Evolutionary conservation across 305 asterid genomes (phyloP).

Genomic region (Striga hermonthica): DNA sequence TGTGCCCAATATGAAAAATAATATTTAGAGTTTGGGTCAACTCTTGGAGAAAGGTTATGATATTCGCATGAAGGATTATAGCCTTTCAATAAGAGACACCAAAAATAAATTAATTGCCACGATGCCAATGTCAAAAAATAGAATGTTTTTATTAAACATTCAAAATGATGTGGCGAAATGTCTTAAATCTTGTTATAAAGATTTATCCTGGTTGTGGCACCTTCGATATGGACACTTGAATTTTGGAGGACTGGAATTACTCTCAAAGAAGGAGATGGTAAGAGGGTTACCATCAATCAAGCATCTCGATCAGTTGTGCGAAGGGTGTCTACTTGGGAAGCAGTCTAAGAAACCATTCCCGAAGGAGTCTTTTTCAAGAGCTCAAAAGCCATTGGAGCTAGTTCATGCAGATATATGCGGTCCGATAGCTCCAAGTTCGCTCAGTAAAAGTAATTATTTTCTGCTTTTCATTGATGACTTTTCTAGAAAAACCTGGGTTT

Average conservation of each 20-base stretch:
- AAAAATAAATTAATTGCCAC: no score
- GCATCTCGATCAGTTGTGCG: neutral
- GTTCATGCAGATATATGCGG: slow-evolving; percentile 27
- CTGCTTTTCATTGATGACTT: slow-evolving; percentile 23
- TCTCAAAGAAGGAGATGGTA: slow-evolving; percentile 17
- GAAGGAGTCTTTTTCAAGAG: no score
- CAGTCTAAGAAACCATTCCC: slow-evolving; percentile 13
- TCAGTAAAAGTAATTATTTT: slow-evolving; percentile 8
- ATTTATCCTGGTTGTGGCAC: neutral
- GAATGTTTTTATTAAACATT: no score
- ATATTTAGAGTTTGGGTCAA: no score
- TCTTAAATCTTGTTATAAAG: neutral
- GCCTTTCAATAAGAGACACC: no score
- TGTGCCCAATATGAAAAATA: no score
- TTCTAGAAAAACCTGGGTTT: slow-evolving; percentile 14
- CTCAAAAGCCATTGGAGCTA: neutral
- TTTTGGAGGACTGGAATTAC: neutral
- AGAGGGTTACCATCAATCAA: neutral
- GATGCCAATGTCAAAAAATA: no score
- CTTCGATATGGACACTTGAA: neutral
- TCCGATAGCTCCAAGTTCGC: slow-evolving; percentile 15
- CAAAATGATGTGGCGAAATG: slow-evolving; percentile 13
- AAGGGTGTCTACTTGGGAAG: no score
- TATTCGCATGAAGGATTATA: no score
- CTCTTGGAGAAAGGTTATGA: no score